phyloP scores from a whole-genome alignment of 2,329 filamentous ascomycete genomes.

The Fusarium sp. region DNA sequence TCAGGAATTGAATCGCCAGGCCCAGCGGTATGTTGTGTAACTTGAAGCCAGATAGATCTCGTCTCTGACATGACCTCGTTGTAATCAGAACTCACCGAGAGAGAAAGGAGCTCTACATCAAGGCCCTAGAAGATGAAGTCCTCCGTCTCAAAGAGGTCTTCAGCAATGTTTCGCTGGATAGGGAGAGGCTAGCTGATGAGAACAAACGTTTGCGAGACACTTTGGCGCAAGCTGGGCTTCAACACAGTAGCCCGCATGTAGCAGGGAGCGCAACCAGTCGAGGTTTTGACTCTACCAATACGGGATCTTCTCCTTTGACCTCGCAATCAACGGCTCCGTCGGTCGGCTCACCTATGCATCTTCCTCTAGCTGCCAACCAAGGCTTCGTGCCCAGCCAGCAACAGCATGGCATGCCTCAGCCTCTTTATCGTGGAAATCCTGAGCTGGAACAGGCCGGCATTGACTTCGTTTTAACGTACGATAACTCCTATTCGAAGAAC shows the following conservation, averaged over 20 bases:
- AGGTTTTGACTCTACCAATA: slow-evolving; percentile 58
- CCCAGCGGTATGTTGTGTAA: slow-evolving; percentile 77
- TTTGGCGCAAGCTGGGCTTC: slow-evolving; percentile 66
- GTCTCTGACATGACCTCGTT: slow-evolving; percentile 21
- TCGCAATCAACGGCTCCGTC: slow-evolving; percentile 59
- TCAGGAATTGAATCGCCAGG: slow-evolving; percentile 95
- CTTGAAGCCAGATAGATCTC: background rate
- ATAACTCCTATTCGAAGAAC: slow-evolving; percentile 68
- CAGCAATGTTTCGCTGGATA: slow-evolving; percentile 78
- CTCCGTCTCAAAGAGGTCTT: slow-evolving; percentile 89
- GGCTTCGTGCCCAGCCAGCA: slow-evolving; percentile 51
- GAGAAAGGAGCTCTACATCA: slow-evolving; percentile 96
- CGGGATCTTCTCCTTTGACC: slow-evolving; percentile 63
- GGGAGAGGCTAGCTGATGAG: slow-evolving; percentile 80
- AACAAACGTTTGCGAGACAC: slow-evolving; percentile 77
- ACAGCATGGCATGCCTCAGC: slow-evolving; percentile 43
- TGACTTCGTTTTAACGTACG: slow-evolving; percentile 93
- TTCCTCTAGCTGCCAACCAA: slow-evolving; percentile 34
- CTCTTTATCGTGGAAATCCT: slow-evolving; percentile 57
- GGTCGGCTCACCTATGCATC: slow-evolving; percentile 50
- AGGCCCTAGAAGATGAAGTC: slow-evolving; percentile 91
- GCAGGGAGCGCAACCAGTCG: slow-evolving; percentile 68
- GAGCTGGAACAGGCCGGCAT: slow-evolving; percentile 88
- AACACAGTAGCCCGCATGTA: slow-evolving; percentile 46
- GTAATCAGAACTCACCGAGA: slow-evolving; percentile 88